A percentile compares a stretch with the other conserved stretches of the same genome.
Conservation (phyloP, 2,329 filamentous ascomycete species). For the Thielaviopsis populi region DNA sequence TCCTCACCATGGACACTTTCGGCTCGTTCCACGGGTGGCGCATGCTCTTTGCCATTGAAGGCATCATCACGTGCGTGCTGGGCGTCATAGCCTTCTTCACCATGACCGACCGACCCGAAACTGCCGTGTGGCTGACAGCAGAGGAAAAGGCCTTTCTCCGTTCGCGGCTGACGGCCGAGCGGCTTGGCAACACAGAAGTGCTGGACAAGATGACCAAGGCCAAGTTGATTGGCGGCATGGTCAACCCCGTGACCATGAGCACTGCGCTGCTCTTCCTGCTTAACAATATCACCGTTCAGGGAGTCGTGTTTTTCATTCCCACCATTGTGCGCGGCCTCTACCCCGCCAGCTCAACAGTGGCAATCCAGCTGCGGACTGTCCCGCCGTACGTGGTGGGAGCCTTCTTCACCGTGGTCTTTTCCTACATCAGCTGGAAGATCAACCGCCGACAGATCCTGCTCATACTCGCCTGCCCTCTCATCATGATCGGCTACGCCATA, state of each 20-base stretch:
- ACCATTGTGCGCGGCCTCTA: constrained; percentile 53
- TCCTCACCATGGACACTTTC: constrained; percentile 45
- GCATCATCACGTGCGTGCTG: constrained; percentile 40
- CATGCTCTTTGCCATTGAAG: constrained; percentile 58
- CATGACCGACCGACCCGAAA: constrained; percentile 53
- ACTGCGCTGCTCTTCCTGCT: constrained; percentile 46
- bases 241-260: constrained; percentile 40
- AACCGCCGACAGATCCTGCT: constrained; percentile 42
- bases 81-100: constrained; percentile 47
- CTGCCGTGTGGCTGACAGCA: constrained; percentile 48
- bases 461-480: constrained; percentile 38
- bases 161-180: constrained; percentile 52
- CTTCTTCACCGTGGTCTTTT: constrained; percentile 43
- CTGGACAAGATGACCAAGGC: constrained; percentile 44
- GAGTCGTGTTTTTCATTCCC: constrained; percentile 49
- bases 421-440: constrained; percentile 40
- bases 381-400: constrained; percentile 49
- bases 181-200: constrained; percentile 42
- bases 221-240: constrained; percentile 44
- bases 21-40: constrained; percentile 44
- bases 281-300: constrained; percentile 52
- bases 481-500: constrained; percentile 50
- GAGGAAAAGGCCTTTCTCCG: constrained; percentile 53
- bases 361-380: constrained; percentile 48
- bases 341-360: constrained; percentile 38